These are phyloP conservation scores for Penicillium italicum DNA, from an alignment of 2,329 filamentous ascomycete genomes.

Conservation along the genomic window DNA sequence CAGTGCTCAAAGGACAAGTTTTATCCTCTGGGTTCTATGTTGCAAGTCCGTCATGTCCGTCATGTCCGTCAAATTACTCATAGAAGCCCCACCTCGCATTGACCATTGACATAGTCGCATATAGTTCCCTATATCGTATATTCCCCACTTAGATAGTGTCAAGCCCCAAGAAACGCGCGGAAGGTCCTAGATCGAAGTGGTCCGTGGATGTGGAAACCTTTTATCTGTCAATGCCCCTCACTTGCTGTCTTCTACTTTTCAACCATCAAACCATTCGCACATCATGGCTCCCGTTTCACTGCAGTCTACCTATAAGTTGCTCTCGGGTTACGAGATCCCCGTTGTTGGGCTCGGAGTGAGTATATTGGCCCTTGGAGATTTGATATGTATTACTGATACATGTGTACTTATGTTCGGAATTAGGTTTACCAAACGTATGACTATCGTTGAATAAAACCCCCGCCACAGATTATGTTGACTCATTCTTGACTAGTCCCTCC, in stretches of 20 bases:
- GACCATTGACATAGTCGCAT: constrained; percentile 9
- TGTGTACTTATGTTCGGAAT: not conserved
- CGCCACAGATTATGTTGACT: not conserved
- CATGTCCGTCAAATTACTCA: not conserved
- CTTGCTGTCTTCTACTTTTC: not conserved
- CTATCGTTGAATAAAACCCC: not conserved
- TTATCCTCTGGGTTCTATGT: not conserved
- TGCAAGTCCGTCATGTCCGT: too few relatives aligned
- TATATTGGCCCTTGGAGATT: not conserved
- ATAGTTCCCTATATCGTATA: not conserved
- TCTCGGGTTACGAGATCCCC: constrained; percentile 41
- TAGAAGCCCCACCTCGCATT: constrained; percentile 1
- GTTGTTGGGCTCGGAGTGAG: constrained; percentile 43
- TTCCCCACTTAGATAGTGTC: constrained; percentile 12
- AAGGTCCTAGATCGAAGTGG: constrained; percentile 14
- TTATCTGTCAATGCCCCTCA: not conserved
- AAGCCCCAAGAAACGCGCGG: constrained; percentile 10
- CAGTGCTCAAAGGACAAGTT: not conserved
- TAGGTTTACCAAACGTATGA: constrained; percentile 43
- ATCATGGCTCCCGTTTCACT: constrained; percentile 29
- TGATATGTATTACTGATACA: constrained; percentile 8
- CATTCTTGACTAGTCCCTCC: constrained; percentile 47
- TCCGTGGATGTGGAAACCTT: constrained; percentile 2
- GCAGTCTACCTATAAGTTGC: constrained; percentile 39
- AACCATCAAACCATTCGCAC: not conserved